These are phyloP conservation scores for Leucaena leucocephala DNA, from an alignment of 306 rosid species.

Conservation along the genomic window DNA sequence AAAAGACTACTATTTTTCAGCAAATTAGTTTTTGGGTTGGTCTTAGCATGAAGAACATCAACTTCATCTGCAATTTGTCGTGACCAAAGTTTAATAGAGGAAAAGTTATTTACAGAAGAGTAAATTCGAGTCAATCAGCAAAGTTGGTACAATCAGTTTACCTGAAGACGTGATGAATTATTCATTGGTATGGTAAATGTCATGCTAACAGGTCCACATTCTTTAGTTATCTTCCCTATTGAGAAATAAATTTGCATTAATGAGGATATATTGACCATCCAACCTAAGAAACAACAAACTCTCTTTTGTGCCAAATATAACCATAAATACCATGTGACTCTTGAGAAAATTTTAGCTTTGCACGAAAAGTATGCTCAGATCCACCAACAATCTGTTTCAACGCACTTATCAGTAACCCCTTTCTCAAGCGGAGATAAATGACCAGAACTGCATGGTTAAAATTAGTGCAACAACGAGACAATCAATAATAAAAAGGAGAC, in stretches of 20 bases:
- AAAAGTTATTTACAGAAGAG: constrained; percentile 24
- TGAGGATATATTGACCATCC: constrained; percentile 23
- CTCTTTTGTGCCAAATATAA: constrained; percentile 19
- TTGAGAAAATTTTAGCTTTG: constrained; percentile 77
- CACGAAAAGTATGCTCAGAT: constrained; percentile 79
- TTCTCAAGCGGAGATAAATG: constrained; percentile 21
- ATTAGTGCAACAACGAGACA: not conserved
- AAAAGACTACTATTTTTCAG: constrained; percentile 20
- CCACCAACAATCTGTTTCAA: constrained; percentile 72
- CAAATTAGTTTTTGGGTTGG: constrained; percentile 3
- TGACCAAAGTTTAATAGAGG: constrained; percentile 13
- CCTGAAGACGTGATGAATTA: constrained; percentile 81
- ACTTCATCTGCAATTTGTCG: constrained; percentile 21
- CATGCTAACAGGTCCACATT: constrained; percentile 90
- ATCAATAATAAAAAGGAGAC: not conserved
- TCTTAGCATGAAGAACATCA: constrained; percentile 10
- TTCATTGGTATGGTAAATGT: constrained; percentile 88
- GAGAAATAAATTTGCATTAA: constrained; percentile 36
- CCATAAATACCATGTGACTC: constrained; percentile 62
- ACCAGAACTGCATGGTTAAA: not conserved
- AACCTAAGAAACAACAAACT: constrained; percentile 13
- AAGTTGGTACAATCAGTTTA: constrained; percentile 36
- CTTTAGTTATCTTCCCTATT: constrained; percentile 75
- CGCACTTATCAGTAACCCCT: constrained; percentile 42
- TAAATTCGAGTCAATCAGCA: constrained; percentile 23